phyloP scores from a whole-genome alignment of 2,329 filamentous ascomycete species.

The Claviceps fusiformis region DNA sequence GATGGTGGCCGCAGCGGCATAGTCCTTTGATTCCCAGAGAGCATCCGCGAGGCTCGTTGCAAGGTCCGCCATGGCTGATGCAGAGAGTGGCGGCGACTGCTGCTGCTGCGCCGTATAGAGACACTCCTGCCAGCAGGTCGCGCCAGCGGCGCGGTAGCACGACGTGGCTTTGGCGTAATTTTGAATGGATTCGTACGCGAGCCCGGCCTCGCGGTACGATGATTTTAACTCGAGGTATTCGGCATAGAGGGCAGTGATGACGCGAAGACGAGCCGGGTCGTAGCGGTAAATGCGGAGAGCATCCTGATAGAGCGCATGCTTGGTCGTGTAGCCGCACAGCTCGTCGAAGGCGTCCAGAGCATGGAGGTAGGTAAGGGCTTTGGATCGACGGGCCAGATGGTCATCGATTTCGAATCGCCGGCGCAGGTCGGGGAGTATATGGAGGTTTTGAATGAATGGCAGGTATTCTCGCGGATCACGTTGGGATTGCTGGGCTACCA shows the following conservation, averaged over 20 bases:
- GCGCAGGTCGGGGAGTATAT: conserved; percentile 56
- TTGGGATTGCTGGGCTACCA: conserved; percentile 92
- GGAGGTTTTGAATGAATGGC: conserved; percentile 80
- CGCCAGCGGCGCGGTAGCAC: conserved; percentile 71
- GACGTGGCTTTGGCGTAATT: conserved; percentile 63
- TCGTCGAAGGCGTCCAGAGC: conserved; percentile 63
- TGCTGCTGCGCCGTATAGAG: conserved; percentile 66
- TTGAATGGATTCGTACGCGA: conserved; percentile 77
- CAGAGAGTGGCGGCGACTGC: conserved; percentile 44
- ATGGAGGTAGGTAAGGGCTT: conserved; percentile 68
- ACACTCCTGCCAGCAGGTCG: conserved; percentile 74
- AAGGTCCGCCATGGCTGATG: conserved; percentile 49
- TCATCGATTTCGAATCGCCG: conserved; percentile 80
- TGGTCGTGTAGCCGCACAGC: conserved; percentile 61
- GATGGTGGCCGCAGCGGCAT: conserved; percentile 63
- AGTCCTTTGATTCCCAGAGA: conserved; percentile 74
- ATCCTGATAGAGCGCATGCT: conserved; percentile 64
- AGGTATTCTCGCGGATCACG: conserved; percentile 92
- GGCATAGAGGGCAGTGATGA: conserved; percentile 68
- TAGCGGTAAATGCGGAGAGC: conserved; percentile 78
- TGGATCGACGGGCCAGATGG: conserved; percentile 60
- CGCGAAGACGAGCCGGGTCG: conserved; percentile 49
- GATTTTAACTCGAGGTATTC: conserved; percentile 61
- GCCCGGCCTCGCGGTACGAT: conserved; percentile 70
- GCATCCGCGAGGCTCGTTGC: conserved; percentile 66